Conservation (phyloP, 2,329 filamentous ascomycete genomes). For the Venturia carpophila region DNA sequence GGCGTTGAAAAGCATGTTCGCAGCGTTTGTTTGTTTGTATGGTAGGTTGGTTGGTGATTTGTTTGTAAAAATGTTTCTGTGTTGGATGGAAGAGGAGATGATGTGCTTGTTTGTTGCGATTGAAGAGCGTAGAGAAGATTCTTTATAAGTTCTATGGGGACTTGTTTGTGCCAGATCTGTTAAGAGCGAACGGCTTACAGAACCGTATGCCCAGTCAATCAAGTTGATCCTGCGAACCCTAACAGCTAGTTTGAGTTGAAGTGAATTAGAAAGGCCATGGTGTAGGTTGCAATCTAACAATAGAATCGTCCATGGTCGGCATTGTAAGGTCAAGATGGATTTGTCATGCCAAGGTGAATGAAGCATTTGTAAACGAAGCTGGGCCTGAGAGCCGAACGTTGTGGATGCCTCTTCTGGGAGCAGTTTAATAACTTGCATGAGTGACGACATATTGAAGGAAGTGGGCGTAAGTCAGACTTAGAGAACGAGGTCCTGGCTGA, state of each 20-base stretch:
- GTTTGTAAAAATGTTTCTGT: constrained; percentile 5
- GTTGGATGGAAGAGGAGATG: constrained; percentile 10
- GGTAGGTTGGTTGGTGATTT: too few relatives aligned
- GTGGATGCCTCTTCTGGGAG: background rate
- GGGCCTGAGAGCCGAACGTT: background rate
- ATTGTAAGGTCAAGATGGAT: constrained; percentile 7
- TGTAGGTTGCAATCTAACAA: constrained; percentile 1
- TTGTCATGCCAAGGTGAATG: constrained; percentile 5
- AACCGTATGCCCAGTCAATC: background rate
- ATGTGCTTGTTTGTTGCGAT: constrained; percentile 2
- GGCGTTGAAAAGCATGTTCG: constrained; percentile 14
- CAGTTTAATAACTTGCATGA: background rate
- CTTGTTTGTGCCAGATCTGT: background rate
- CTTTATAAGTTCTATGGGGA: background rate
- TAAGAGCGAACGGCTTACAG: background rate
- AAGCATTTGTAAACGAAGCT: background rate
- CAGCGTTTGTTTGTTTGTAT: background rate
- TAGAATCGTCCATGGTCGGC: constrained; percentile 9
- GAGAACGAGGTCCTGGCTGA: background rate
- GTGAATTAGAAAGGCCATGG: background rate
- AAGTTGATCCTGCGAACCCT: background rate
- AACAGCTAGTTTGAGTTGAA: constrained; percentile 12
- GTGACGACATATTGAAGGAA: background rate
- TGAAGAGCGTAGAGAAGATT: background rate
- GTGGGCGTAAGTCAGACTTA: background rate